These are phyloP conservation scores for Colletotrichum karsti DNA, from an alignment of 2,329 filamentous ascomycete genomes.

Conservation along the genomic window DNA sequence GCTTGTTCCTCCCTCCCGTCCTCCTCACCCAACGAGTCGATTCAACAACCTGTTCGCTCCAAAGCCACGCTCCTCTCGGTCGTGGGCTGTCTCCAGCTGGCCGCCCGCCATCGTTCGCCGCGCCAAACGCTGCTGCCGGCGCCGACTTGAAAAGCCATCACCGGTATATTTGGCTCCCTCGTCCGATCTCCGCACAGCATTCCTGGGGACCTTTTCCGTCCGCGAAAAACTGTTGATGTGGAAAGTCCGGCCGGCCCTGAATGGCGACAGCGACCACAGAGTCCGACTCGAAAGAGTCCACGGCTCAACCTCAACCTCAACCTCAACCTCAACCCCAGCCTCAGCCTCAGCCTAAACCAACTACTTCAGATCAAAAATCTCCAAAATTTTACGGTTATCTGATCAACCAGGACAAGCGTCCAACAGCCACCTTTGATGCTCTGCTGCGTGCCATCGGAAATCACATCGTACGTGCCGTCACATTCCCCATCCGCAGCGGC, in stretches of 20 bases:
- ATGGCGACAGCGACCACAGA: conserved; percentile 31
- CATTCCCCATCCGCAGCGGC: neutral
- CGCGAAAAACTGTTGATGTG: conserved; percentile 25
- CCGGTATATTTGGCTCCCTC: conserved; percentile 7
- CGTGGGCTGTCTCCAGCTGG: neutral
- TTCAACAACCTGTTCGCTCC: neutral
- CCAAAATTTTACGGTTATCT: conserved; percentile 68
- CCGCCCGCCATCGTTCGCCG: neutral
- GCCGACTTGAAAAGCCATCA: conserved; percentile 1
- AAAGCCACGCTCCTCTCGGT: neutral
- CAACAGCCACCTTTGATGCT: conserved; percentile 72
- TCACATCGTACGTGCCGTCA: conserved; percentile 68
- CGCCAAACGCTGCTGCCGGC: neutral
- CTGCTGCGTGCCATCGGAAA: conserved; percentile 74
- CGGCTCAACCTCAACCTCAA: conserved; percentile 7
- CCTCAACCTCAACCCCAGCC: conserved; percentile 17
- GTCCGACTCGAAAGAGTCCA: conserved; percentile 30
- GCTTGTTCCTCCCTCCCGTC: neutral
- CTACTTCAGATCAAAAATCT: neutral
- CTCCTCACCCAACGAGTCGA: neutral
- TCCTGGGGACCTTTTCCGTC: too few species aligned
- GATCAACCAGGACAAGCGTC: conserved; percentile 73
- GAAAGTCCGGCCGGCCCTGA: conserved; percentile 19
- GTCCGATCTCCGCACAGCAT: neutral
- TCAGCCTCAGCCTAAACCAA: neutral